Base-by-base conservation (phyloP, 495 filamentous ascomycete species). In the Cryomyces antarcticus region DNA sequence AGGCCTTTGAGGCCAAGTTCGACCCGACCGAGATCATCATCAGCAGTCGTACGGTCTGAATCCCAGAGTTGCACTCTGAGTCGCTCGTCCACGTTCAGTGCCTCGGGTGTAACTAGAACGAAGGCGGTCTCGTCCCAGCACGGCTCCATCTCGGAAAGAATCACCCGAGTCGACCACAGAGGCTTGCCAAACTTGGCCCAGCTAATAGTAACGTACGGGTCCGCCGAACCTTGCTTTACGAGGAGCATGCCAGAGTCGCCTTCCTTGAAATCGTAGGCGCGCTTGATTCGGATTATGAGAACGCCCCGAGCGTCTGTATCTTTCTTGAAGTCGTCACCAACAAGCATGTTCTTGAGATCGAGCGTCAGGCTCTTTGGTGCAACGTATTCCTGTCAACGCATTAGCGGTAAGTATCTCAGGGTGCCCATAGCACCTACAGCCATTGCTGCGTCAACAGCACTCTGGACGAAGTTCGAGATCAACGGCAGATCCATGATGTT, bases 151-250 rank as follows among this genome's bases (percentile, higher is more conserved):
- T 78, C 69, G n/a, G 63, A 55, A 13, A 64, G 58, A 49, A 71
- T 73, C 51, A 87, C 71, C 53, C 68, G 73, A 30, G 66, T 82
- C 36, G 70, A 73, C 54, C 55, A 64, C 38, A 76, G 57, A 31
- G 78, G 73, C 48, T 82, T 82, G 39, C 76, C 74, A 50, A 81
- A 80, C 46, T 82, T 84, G 11, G 73, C 76, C 74, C 79, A 84
- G 7, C 73, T 77, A 11, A 81, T 71, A 7, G 67, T 71, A 28
- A 82, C 72, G 51, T 82, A 84, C 1, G 70, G 60, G 55, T 84
- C 79, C 24, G 73, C 69, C 24, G 72, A 72, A 4, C 78, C 77
- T 6, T 63, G 48, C 46, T 71, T 65, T 30, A 77, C 42, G 5
- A 62, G 59, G 1, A 64, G 66, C 27, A 78, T 50, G 11, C 69